phyloP scores from a whole-genome alignment of 768 basidiomycete genomes.

The Mycena amicta region DNA sequence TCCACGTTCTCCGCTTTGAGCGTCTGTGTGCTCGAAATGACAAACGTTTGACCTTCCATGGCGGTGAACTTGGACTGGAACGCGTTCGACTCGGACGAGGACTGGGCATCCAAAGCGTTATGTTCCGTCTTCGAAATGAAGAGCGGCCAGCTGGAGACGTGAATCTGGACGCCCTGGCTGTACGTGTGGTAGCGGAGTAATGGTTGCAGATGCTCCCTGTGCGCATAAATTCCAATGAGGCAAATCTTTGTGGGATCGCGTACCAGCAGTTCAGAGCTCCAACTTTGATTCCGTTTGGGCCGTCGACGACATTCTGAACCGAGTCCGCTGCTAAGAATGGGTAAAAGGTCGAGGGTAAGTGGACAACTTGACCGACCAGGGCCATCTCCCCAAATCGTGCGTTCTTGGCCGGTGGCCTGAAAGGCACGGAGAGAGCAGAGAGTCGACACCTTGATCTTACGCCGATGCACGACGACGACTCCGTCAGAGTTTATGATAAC shows the following conservation, averaged over 20 bases:
- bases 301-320: conserved; percentile 18
- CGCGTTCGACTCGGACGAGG: conserved; percentile 18
- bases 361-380: conserved; percentile 17
- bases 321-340: conserved; percentile 13
- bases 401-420: conserved; percentile 23
- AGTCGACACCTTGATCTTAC: conserved; percentile 24
- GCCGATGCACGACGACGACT: conserved; percentile 19
- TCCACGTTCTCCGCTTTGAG: conserved; percentile 15
- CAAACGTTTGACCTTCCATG: conserved; percentile 24
- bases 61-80: conserved; percentile 13
- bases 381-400: conserved; percentile 25
- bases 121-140: not conserved
- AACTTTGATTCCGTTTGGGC: conserved; percentile 10
- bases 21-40: conserved; percentile 19
- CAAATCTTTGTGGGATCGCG: no score
- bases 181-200: conserved; percentile 21
- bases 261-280: conserved; percentile 22
- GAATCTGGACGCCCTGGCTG: conserved; percentile 19
- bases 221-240: no score
- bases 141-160: conserved; percentile 22
- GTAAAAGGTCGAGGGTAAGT: not conserved
- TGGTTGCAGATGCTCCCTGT: conserved; percentile 25
- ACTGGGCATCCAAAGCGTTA: conserved; percentile 5
- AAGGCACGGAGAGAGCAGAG: no score
- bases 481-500: conserved; percentile 20